These are phyloP conservation scores for Fusarium solani-melongenae DNA, from an alignment of 2,329 filamentous ascomycete species.

Conservation along the genomic window DNA sequence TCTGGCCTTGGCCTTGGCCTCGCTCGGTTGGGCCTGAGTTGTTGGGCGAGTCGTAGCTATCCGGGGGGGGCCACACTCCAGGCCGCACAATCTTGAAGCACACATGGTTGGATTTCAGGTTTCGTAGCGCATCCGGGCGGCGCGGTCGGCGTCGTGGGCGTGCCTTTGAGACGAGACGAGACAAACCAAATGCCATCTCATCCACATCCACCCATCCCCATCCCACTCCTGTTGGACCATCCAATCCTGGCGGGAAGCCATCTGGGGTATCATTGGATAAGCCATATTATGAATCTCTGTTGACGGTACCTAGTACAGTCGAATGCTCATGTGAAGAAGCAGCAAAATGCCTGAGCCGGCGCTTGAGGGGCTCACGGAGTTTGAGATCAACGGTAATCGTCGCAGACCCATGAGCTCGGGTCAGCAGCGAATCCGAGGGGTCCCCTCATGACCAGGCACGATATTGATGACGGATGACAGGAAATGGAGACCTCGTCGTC, in stretches of 20 bases:
- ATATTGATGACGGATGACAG: constrained; percentile 15
- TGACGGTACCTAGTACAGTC: neutral
- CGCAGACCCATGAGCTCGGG: neutral
- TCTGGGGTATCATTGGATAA: constrained; percentile 20
- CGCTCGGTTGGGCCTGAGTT: neutral
- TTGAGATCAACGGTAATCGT: neutral
- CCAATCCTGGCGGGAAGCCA: constrained; percentile 1
- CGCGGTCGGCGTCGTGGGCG: constrained; percentile 5
- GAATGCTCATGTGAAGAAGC: constrained; percentile 1
- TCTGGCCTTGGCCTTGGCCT: neutral
- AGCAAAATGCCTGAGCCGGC: constrained; percentile 11
- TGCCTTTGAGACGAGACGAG: constrained; percentile 26
- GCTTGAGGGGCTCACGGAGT: neutral
- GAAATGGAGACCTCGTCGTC: constrained; percentile 1
- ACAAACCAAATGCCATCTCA: constrained; percentile 24
- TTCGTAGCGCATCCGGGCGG: constrained; percentile 9
- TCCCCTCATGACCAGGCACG: constrained; percentile 1
- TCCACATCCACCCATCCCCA: constrained; percentile 18
- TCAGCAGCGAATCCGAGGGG: neutral
- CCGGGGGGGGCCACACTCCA: constrained; percentile 1
- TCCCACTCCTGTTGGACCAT: constrained; percentile 2
- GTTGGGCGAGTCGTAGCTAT: constrained; percentile 13
- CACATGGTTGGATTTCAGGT: constrained; percentile 14
- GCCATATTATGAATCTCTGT: neutral
- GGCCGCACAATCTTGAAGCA: neutral